phyloP scores from a whole-genome alignment of 169 alveolate genomes.

The Plasmodium falciparum region DNA sequence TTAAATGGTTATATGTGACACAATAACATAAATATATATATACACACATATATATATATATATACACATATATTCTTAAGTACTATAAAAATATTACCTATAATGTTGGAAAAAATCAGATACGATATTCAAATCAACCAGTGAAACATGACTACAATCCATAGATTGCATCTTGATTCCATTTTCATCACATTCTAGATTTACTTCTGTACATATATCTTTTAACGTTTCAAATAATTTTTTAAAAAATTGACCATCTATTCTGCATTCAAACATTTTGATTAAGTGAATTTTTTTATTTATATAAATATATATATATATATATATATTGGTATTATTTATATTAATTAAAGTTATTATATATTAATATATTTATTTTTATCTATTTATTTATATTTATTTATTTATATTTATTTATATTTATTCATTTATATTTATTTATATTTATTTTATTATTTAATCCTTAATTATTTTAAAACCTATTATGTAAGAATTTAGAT shows the following conservation, averaged over 20 bases:
- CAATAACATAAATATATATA: not conserved
- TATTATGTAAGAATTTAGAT: too few relatives aligned
- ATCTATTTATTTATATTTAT: not conserved
- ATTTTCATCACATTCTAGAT: slow-evolving; percentile 90
- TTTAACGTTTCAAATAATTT: slow-evolving; percentile 89
- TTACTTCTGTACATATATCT: slow-evolving; percentile 91
- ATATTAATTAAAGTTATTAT: not conserved
- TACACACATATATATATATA: not conserved
- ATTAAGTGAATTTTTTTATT: not conserved
- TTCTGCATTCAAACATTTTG: slow-evolving; percentile 86
- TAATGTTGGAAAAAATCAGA: slow-evolving; percentile 92
- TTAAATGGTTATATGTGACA: not conserved
- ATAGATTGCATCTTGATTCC: slow-evolving; percentile 93
- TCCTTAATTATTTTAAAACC: too few relatives aligned
- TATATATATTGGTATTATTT: not conserved
- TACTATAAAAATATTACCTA: slow-evolving; percentile 22
- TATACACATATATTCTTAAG: too few relatives aligned
- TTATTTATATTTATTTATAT: too few relatives aligned
- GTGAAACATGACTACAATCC: slow-evolving; percentile 93
- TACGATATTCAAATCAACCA: slow-evolving; percentile 88
- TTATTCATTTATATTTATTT: not conserved
- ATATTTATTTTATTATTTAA: not conserved
- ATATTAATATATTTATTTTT: not conserved
- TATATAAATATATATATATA: not conserved
- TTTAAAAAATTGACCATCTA: slow-evolving; percentile 85